phyloP scores from a whole-genome alignment of 1,139 yeast genomes.

The Magnusiomyces tetraspermus region DNA sequence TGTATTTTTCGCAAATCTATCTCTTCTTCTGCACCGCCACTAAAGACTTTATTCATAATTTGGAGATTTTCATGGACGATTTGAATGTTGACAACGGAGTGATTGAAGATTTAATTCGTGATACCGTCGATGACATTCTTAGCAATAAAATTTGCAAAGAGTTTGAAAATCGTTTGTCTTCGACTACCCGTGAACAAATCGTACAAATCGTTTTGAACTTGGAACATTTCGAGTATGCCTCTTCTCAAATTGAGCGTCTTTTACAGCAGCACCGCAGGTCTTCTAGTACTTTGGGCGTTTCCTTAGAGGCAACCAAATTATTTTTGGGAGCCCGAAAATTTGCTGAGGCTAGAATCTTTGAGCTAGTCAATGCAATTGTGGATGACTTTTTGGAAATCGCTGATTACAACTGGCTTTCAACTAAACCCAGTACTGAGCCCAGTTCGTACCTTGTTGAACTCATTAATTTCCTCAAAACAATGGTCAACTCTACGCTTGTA shows the following conservation, averaged over 20 bases:
- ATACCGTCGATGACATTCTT: conserved; percentile 60
- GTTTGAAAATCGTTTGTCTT: conserved; percentile 53
- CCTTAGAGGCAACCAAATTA: conserved; percentile 43
- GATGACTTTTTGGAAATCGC: conserved; percentile 74
- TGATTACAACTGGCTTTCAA: conserved; percentile 72
- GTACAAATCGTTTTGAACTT: conserved; percentile 83
- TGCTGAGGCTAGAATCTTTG: conserved; percentile 76
- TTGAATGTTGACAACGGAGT: conserved; percentile 46
- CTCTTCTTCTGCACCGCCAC: conserved; percentile 76
- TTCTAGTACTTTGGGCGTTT: conserved; percentile 28
- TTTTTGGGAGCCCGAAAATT: conserved; percentile 56
- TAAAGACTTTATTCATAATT: conserved; percentile 53
- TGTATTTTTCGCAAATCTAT: conserved; percentile 85
- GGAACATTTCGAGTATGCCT: conserved; percentile 65
- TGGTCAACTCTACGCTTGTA: conserved; percentile 79
- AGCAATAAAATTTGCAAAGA: conserved; percentile 62
- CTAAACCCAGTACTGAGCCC: conserved; percentile 48
- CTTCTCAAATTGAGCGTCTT: conserved; percentile 37
- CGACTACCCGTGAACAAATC: conserved; percentile 74
- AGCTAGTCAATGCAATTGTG: conserved; percentile 57
- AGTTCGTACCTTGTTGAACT: conserved; percentile 71
- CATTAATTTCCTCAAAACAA: conserved; percentile 77
- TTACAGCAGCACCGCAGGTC: conserved; percentile 31
- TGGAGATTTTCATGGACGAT: conserved; percentile 54
- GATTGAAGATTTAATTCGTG: conserved; percentile 35